A percentile compares a stretch with the other conserved stretches of the same genome.
These are phyloP conservation scores for Ambrosiella xylebori DNA, from an alignment of 2,329 filamentous ascomycete species.

Conservation along the genomic window DNA sequence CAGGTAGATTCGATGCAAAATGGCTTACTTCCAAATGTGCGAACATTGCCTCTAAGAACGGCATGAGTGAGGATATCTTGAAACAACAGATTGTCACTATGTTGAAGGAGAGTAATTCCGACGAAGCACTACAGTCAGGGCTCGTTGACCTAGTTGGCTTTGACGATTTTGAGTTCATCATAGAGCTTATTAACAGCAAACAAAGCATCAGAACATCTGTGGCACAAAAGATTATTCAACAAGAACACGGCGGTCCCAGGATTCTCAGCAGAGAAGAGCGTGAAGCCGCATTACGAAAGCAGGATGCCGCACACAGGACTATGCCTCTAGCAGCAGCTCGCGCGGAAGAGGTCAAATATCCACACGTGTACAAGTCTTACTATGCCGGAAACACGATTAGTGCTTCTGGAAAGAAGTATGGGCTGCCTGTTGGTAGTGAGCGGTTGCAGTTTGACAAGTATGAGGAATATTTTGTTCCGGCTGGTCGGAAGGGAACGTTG, in stretches of 20 bases:
- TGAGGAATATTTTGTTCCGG: constrained; percentile 78
- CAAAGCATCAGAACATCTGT: constrained; percentile 42
- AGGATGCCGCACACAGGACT: constrained; percentile 72
- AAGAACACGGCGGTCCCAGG: constrained; percentile 15
- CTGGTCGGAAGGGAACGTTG: constrained; percentile 58
- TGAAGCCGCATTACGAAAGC: constrained; percentile 56
- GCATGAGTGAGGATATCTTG: constrained; percentile 51
- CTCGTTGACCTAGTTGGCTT: constrained; percentile 84
- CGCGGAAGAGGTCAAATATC: constrained; percentile 60
- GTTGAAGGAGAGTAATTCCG: constrained; percentile 46
- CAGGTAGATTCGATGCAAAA: constrained; percentile 32
- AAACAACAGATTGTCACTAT: constrained; percentile 61
- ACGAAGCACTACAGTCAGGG: constrained; percentile 81
- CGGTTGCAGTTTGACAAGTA: constrained; percentile 59
- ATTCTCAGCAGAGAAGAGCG: constrained; percentile 62
- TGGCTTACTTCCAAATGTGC: constrained; percentile 62
- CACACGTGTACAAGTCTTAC: constrained; percentile 79
- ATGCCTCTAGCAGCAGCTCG: constrained; percentile 53
- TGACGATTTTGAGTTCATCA: constrained; percentile 82
- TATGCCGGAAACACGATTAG: constrained; percentile 75
- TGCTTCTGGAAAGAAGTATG: constrained; percentile 63
- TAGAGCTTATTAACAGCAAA: constrained; percentile 69
- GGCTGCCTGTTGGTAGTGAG: constrained; percentile 58
- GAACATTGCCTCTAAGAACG: constrained; percentile 47
- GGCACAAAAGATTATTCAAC: constrained; percentile 9